Evolutionary conservation across 805 yeast species (phyloP).

Genomic region (Cyberlindnera mrakii): DNA sequence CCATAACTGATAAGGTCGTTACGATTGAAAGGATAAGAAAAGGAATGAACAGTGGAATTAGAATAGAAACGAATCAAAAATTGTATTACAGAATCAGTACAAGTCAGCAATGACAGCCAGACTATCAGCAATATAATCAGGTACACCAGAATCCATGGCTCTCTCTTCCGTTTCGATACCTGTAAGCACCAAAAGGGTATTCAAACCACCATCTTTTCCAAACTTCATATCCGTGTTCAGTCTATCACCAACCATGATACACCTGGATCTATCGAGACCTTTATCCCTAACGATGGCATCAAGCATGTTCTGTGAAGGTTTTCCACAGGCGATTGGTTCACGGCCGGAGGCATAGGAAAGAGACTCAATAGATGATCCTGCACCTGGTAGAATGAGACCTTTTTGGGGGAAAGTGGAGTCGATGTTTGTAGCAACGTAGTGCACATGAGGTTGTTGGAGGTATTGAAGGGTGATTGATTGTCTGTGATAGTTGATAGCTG

Average conservation of each 20-base stretch:
- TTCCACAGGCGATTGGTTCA: conserved; percentile 86
- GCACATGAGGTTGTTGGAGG: conserved; percentile 52
- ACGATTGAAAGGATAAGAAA: no score
- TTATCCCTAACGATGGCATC: conserved; percentile 69
- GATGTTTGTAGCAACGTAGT: conserved; percentile 87
- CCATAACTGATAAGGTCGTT: background rate
- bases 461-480: conserved; percentile 79
- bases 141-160: conserved; percentile 43
- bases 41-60: no score
- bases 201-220: conserved; percentile 81
- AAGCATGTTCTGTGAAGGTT: conserved; percentile 87
- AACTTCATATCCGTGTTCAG: conserved; percentile 92
- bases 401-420: conserved; percentile 92
- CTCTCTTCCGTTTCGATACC: conserved; percentile 81
- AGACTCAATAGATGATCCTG: conserved; percentile 84
- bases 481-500: conserved; percentile 72
- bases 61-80: background rate
- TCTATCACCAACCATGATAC: conserved; percentile 94
- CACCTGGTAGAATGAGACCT: conserved; percentile 86
- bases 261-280: conserved; percentile 46
- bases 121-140: conserved; percentile 62
- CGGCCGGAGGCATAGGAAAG: conserved; percentile 74
- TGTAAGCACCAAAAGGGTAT: conserved; percentile 80
- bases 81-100: conserved; percentile 23
- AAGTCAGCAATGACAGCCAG: conserved; percentile 59